Evolutionary conservation across 805 yeast species (phyloP).

Genomic region (baker's yeast (Saccharomyces cerevisiae)): DNA sequence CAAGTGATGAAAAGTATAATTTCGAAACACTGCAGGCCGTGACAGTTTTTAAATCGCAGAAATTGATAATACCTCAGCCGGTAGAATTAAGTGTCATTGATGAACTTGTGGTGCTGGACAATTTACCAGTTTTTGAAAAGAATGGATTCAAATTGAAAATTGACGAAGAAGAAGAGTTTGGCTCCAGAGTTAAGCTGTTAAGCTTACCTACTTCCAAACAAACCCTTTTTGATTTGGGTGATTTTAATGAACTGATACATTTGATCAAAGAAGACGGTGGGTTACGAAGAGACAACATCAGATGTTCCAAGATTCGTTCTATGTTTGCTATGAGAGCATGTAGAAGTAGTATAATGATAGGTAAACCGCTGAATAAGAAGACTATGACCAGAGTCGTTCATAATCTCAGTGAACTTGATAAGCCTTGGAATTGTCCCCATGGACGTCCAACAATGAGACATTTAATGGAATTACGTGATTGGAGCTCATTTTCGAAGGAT

Average conservation of each 20-base stretch:
- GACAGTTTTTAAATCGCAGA: slow-evolving; percentile 58
- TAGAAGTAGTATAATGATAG: slow-evolving; percentile 89
- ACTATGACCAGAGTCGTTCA: slow-evolving; percentile 65
- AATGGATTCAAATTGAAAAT: slow-evolving; percentile 70
- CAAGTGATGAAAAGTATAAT: slow-evolving; percentile 91
- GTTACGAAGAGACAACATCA: slow-evolving; percentile 26
- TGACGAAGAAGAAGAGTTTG: slow-evolving; percentile 46
- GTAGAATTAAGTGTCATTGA: slow-evolving; percentile 71
- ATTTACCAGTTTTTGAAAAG: slow-evolving; percentile 45
- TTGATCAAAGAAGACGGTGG: slow-evolving; percentile 51
- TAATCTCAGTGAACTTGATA: slow-evolving; percentile 62
- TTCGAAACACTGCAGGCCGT: slow-evolving; percentile 61
- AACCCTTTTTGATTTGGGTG: slow-evolving; percentile 51
- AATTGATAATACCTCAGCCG: slow-evolving; percentile 48
- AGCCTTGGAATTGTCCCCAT: slow-evolving; percentile 97
- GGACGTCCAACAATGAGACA: slow-evolving; percentile 97
- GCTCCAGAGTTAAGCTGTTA: slow-evolving; percentile 43
- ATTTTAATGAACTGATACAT: slow-evolving; percentile 72
- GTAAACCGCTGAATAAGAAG: slow-evolving; percentile 49
- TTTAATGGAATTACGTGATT: slow-evolving; percentile 50
- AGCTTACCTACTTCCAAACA: slow-evolving; percentile 71
- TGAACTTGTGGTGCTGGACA: slow-evolving; percentile 60
- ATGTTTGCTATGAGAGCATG: slow-evolving; percentile 96
- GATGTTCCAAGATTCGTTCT: slow-evolving; percentile 70
- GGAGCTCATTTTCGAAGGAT: slow-evolving; percentile 40